Conservation (phyloP, 495 filamentous ascomycete genomes). For the Podospora pseudopauciseta region DNA sequence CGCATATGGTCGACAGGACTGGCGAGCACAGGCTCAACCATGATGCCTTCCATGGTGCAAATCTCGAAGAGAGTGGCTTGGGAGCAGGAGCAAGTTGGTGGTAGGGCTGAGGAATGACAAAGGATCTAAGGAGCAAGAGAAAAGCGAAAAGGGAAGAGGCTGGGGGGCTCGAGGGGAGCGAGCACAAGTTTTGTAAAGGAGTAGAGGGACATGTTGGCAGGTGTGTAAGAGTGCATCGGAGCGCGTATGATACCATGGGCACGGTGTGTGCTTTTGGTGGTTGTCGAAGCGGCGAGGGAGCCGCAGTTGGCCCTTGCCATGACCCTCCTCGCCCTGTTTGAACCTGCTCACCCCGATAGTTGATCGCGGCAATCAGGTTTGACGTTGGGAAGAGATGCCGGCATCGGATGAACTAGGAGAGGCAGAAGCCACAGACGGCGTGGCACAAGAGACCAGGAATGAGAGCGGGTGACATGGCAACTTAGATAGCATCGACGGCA, state of each 20-base stretch:
- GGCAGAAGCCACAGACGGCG: conserved; percentile 9
- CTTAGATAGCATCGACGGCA: conserved; percentile 17
- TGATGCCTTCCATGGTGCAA: conserved; percentile 26
- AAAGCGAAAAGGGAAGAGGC: neutral
- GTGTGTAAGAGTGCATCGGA: conserved; percentile 9
- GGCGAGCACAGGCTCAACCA: conserved; percentile 12
- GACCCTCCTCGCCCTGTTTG: conserved; percentile 7
- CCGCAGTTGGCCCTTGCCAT: conserved; percentile 19
- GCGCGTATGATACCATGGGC: neutral
- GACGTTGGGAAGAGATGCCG: conserved; percentile 20
- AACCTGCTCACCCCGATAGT: conserved; percentile 8
- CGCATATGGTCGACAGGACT: conserved; percentile 25
- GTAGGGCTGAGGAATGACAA: neutral
- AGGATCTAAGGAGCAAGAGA: neutral
- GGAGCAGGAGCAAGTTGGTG: conserved; percentile 6
- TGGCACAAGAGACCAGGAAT: conserved; percentile 28
- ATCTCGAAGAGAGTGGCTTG: neutral
- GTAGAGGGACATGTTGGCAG: conserved; percentile 1
- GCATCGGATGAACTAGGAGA: conserved; percentile 25
- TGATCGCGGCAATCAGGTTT: conserved; percentile 16
- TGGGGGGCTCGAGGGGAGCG: conserved; percentile 2
- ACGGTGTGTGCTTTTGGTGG: neutral
- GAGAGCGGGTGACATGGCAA: conserved; percentile 23
- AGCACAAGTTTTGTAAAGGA: conserved; percentile 6
- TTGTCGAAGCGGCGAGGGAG: conserved; percentile 10